Evolutionary conservation across 805 yeast genomes (phyloP).

Genomic region (Starmerella kuoi): DNA sequence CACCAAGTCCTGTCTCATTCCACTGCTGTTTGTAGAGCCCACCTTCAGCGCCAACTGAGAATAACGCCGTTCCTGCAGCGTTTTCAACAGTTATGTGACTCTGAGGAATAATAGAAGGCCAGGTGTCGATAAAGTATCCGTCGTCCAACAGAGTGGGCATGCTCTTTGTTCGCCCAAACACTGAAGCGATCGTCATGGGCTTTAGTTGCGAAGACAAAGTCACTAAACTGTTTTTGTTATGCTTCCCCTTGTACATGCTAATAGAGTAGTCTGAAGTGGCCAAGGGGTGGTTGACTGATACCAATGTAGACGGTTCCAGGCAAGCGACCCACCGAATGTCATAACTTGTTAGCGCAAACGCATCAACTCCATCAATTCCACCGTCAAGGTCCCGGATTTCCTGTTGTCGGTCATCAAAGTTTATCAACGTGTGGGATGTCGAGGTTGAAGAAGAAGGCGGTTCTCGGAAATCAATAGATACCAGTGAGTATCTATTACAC

Average conservation of each 20-base stretch:
- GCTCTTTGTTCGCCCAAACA: slow-evolving; percentile 28
- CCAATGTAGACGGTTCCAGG: slow-evolving; percentile 32
- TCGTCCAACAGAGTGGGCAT: slow-evolving; percentile 30
- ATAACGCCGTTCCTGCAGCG: slow-evolving; percentile 6
- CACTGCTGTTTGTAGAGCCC: slow-evolving; percentile 20
- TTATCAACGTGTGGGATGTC: not conserved
- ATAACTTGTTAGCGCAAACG: slow-evolving; percentile 51
- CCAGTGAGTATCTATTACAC: slow-evolving; percentile 17
- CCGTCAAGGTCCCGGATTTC: slow-evolving; percentile 18
- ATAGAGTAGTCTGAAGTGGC: slow-evolving; percentile 44
- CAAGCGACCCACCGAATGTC: slow-evolving; percentile 46
- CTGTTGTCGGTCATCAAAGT: slow-evolving; percentile 7
- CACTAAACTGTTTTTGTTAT: slow-evolving; percentile 18
- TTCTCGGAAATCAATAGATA: slow-evolving; percentile 11
- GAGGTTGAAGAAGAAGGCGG: not conserved
- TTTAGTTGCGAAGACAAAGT: slow-evolving; percentile 27
- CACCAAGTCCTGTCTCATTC: not conserved
- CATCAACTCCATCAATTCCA: slow-evolving; percentile 25
- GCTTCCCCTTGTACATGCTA: slow-evolving; percentile 28
- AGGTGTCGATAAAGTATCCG: slow-evolving; percentile 14
- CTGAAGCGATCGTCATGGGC: slow-evolving; percentile 29
- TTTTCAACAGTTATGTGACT: slow-evolving; percentile 13
- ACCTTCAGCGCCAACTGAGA: slow-evolving; percentile 15
- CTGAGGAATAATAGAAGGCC: slow-evolving; percentile 21
- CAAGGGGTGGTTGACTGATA: slow-evolving; percentile 66